Evolutionary conservation across 352 stramenopile species (phyloP).

Genomic region (Globisporangium nunn): DNA sequence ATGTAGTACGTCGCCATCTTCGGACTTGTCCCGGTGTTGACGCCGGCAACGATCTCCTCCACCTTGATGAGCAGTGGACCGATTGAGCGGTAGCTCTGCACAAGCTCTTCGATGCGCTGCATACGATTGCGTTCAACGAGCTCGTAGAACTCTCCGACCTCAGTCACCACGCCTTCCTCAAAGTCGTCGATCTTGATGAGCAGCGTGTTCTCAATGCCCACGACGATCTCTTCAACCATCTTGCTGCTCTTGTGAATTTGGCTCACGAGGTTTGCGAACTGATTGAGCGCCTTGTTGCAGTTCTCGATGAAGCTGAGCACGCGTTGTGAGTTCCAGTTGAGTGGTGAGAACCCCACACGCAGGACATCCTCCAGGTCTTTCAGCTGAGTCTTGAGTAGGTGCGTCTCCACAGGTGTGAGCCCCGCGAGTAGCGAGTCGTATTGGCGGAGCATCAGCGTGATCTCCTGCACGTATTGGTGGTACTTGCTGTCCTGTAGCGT

Average conservation of each 20-base stretch:
- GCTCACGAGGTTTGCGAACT: slow-evolving; percentile 90
- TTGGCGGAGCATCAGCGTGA: slow-evolving; percentile 88
- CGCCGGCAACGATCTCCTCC: slow-evolving; percentile 92
- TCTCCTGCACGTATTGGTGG: slow-evolving; percentile 89
- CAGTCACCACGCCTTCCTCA: slow-evolving; percentile 80
- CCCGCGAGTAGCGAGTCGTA: slow-evolving; percentile 84
- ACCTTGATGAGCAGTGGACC: slow-evolving; percentile 93
- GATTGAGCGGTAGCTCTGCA: slow-evolving; percentile 92
- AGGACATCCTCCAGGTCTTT: slow-evolving; percentile 85
- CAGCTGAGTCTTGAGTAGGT: slow-evolving; percentile 86
- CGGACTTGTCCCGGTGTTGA: slow-evolving; percentile 87
- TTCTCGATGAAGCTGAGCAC: slow-evolving; percentile 94
- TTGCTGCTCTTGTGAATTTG: slow-evolving; percentile 94
- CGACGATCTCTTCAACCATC: slow-evolving; percentile 94
- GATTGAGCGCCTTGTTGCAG: slow-evolving; percentile 89
- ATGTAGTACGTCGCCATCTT: slow-evolving; percentile 94
- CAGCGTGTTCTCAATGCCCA: slow-evolving; percentile 86
- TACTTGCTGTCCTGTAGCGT: slow-evolving; percentile 96
- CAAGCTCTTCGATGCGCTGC: slow-evolving; percentile 87
- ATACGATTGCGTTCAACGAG: slow-evolving; percentile 89
- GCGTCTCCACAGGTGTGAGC: slow-evolving; percentile 86
- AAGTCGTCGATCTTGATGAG: slow-evolving; percentile 92
- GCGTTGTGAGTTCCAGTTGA: slow-evolving; percentile 97
- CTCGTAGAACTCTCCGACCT: slow-evolving; percentile 93
- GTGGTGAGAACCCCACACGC: slow-evolving; percentile 87